Evolutionary conservation across 345 rosid genomes (phyloP).

Genomic region (Aethionema arabicum): DNA sequence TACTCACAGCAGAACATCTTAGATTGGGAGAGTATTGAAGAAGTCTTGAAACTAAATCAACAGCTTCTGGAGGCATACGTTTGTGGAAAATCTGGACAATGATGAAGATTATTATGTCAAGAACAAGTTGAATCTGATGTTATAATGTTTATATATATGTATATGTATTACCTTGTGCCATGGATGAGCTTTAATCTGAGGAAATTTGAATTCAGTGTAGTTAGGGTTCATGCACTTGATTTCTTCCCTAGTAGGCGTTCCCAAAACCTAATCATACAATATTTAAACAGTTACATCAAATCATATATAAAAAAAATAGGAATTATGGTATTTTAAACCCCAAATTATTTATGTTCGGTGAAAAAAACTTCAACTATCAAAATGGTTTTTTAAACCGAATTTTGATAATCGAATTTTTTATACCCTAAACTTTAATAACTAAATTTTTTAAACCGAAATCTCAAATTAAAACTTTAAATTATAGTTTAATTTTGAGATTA

Average conservation of each 20-base stretch:
- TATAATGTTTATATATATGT: not conserved
- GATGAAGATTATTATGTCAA: slow-evolving; percentile 8
- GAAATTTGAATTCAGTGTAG: slow-evolving; percentile 92
- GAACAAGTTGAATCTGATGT: not conserved
- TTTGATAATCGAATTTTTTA: too few species aligned
- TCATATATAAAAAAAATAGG: not conserved
- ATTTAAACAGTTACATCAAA: slow-evolving; percentile 7
- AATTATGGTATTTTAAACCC: too few species aligned
- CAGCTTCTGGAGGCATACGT: slow-evolving; percentile 97
- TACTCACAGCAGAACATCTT: slow-evolving; percentile 84
- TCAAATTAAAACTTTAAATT: too few species aligned
- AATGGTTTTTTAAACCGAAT: too few species aligned
- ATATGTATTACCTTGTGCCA: slow-evolving; percentile 98
- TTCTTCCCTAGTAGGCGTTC: slow-evolving; percentile 98
- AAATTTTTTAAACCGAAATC: too few species aligned
- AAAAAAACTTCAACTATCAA: too few species aligned
- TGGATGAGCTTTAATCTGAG: slow-evolving; percentile 98
- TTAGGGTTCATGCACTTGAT: slow-evolving; percentile 99
- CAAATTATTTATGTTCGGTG: too few species aligned
- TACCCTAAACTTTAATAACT: too few species aligned
- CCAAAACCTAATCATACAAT: slow-evolving; percentile 59
- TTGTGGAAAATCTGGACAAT: slow-evolving; percentile 74
- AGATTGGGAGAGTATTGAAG: slow-evolving; percentile 96
- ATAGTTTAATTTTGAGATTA: not conserved
- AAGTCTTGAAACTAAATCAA: slow-evolving; percentile 92